Percentiles rank a stretch among this genome's conserved stretches.
Conservation (phyloP, 164 flowering plant species). For the Magnolia changhungtana region DNA sequence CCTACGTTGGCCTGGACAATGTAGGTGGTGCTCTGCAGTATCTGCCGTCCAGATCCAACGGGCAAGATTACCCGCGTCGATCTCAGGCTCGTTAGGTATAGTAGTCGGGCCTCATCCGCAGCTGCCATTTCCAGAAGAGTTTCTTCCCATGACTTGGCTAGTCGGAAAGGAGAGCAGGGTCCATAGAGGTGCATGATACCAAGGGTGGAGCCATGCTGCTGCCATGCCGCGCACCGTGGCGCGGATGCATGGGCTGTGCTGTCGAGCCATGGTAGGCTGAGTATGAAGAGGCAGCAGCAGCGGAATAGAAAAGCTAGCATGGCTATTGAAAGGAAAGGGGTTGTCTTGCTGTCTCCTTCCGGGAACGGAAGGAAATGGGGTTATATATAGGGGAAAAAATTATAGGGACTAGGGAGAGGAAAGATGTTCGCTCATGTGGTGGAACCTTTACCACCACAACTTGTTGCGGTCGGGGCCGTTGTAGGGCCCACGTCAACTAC, state of each 20-base stretch:
- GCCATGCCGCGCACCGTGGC: neutral
- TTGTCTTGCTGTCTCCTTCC: neutral
- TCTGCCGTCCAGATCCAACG: conserved; percentile 65
- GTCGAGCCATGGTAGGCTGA: neutral
- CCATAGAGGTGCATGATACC: neutral
- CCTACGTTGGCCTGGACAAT: conserved; percentile 66
- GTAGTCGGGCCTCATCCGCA: conserved; percentile 37
- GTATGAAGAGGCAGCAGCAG: neutral
- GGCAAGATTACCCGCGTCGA: conserved; percentile 54
- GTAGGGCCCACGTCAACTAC: too few relatives aligned
- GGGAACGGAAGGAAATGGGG: too few relatives aligned
- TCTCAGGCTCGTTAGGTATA: conserved; percentile 37
- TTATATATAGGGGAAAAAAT: too few relatives aligned
- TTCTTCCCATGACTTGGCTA: conserved; percentile 43
- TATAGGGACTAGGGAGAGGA: too few relatives aligned
- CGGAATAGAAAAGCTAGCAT: neutral
- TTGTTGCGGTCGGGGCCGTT: too few relatives aligned
- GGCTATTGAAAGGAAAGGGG: neutral
- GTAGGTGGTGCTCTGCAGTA: conserved; percentile 68
- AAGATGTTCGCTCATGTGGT: too few relatives aligned
- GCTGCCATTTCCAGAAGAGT: conserved; percentile 34
- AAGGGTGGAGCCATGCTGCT: neutral
- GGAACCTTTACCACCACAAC: too few relatives aligned
- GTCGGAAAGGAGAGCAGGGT: conserved; percentile 30
- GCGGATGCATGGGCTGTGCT: neutral